Base-by-base conservation (phyloP, 2,329 filamentous ascomycete genomes). In the Polychaeton citri region DNA sequence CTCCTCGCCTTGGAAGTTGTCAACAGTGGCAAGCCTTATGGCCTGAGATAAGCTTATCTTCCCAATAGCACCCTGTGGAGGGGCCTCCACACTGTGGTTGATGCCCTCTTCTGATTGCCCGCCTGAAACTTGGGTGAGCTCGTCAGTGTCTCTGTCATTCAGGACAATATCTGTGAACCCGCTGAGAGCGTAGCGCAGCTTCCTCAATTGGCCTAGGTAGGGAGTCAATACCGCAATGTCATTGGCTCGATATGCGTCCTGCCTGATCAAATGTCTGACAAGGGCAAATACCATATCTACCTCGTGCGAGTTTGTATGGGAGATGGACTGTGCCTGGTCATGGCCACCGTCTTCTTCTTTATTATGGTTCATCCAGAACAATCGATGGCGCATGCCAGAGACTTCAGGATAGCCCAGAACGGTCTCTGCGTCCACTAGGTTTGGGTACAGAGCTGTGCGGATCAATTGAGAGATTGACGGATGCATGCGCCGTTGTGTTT, bases 1-100 rank as follows among this genome's bases (percentile, higher is more conserved):
- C 47, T 87, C 80, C 48, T 87, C 80, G 0, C 81, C 81, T 46
- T 87, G 79, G 37, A 82, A 86, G 43, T 84, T 86, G 41, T 50
- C 30, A 17, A 46, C 40, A 19, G 45, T 48, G 4, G 44, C 42
- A 4, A 49, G 57, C 0, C 66, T 48, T 76, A 81, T n/a, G n/a
- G 21, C 21, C 21, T 24, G 21, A 7, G n/a, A 24, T 0, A 76
- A 56, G 0, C 57, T 62, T 2, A 57, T 62, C 48, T 66, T 70
- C 16, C 45, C 21, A 7, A 24, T 30, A 3, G 31, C 35, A n/a
- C 46, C 42, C 32, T 32, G 45, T 8, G 43, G 32, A 13, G 38
- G 9, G 18, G 45, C 44, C 30, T 33, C 35, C 30, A 46, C 38
- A 24, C 7, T 8, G n/a, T 24, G 7, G 7, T n/a, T 24, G n/a